Percentiles rank a stretch among this genome's conserved stretches.
Conservation (phyloP, 2,329 filamentous ascomycete species). For the Albophoma yamanashiensis region DNA sequence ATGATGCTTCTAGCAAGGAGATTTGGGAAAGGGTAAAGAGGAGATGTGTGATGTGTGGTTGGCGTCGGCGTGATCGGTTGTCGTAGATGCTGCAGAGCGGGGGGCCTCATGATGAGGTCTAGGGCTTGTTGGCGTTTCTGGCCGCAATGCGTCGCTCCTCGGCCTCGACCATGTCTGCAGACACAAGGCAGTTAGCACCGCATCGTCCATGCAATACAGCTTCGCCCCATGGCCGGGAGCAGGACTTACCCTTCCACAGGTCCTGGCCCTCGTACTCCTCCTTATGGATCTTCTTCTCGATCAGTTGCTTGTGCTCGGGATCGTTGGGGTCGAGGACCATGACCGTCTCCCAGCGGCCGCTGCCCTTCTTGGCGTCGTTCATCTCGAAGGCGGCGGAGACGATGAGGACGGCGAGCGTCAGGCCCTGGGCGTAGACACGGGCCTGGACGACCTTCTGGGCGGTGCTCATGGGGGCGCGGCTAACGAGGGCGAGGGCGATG, state of each 20-base stretch:
- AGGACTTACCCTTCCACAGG: slow-evolving; percentile 69
- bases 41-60: not conserved
- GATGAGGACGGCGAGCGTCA: slow-evolving; percentile 76
- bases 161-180: slow-evolving; percentile 67
- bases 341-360: slow-evolving; percentile 75
- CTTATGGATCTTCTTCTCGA: slow-evolving; percentile 81
- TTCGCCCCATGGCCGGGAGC: no score
- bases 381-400: slow-evolving; percentile 75
- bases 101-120: not conserved
- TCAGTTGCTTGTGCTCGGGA: slow-evolving; percentile 69
- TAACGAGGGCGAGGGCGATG: slow-evolving; percentile 62
- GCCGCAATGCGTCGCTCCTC: slow-evolving; percentile 54
- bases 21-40: not conserved
- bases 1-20: not conserved
- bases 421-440: slow-evolving; percentile 83
- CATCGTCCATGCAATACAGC: not conserved
- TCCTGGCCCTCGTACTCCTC: slow-evolving; percentile 84
- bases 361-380: slow-evolving; percentile 63
- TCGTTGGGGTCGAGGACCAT: slow-evolving; percentile 72
- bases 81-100: not conserved
- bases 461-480: slow-evolving; percentile 62
- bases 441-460: slow-evolving; percentile 89
- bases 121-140: slow-evolving; percentile 20
- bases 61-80: not conserved
- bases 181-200: not conserved